These are phyloP conservation scores for Boechera stricta DNA, from an alignment of 345 rosid species.

Conservation along the genomic window DNA sequence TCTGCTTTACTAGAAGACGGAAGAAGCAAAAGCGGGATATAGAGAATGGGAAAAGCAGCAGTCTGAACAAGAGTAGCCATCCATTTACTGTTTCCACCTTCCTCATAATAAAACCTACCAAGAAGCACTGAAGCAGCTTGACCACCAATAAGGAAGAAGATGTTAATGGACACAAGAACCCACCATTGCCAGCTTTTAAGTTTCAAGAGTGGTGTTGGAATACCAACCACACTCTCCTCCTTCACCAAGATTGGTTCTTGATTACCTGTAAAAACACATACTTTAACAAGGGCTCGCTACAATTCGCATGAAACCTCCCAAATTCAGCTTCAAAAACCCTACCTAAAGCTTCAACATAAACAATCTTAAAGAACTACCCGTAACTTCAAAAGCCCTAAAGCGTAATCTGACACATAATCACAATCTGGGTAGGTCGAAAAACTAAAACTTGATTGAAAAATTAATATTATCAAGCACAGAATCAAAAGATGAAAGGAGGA, in stretches of 20 bases:
- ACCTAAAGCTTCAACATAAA: not conserved
- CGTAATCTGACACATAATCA: not conserved
- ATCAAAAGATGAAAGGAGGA: slow-evolving; percentile 8
- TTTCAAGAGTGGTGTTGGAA: slow-evolving; percentile 44
- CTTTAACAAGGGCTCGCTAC: not conserved
- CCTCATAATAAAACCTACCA: slow-evolving; percentile 37
- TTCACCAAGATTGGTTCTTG: slow-evolving; percentile 45
- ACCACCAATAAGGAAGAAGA: slow-evolving; percentile 60
- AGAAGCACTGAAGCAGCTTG: slow-evolving; percentile 71
- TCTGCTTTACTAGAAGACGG: slow-evolving; percentile 35
- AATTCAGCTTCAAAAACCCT: not conserved
- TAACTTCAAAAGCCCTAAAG: not conserved
- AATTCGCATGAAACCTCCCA: not conserved
- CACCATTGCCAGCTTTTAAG: slow-evolving; percentile 77
- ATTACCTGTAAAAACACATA: slow-evolving; percentile 20
- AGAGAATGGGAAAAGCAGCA: slow-evolving; percentile 72
- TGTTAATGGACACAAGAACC: slow-evolving; percentile 53
- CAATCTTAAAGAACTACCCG: not conserved
- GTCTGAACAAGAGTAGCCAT: slow-evolving; percentile 48
- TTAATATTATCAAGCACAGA: not conserved
- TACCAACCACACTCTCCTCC: slow-evolving; percentile 39
- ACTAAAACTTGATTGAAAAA: not conserved
- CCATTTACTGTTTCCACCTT: slow-evolving; percentile 50
- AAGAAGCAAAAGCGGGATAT: slow-evolving; percentile 57
- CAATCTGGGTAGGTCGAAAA: slow-evolving; percentile 10